phyloP scores from a whole-genome alignment of 2,329 filamentous ascomycete genomes.

The Aspergillus tamarii region DNA sequence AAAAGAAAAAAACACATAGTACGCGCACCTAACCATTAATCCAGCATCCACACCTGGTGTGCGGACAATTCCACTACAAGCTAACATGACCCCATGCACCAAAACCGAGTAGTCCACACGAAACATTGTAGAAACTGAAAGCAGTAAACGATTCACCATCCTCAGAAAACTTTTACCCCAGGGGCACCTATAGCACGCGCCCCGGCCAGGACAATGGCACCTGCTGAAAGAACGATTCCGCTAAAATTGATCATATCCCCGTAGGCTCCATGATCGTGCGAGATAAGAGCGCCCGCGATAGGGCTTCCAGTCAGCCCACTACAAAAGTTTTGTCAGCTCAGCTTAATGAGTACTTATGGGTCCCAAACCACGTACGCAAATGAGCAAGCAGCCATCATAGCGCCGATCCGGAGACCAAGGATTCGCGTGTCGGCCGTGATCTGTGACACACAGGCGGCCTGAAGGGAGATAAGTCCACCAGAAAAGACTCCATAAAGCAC shows the following conservation, averaged over 20 bases:
- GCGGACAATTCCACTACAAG: no score
- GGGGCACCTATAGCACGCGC: no score
- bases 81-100: no score
- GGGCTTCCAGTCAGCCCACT: background rate
- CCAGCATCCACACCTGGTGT: no score
- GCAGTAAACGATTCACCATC: no score
- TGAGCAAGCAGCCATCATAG: slow-evolving; percentile 4
- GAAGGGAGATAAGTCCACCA: slow-evolving; percentile 1
- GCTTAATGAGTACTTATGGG: no score
- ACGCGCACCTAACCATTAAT: no score
- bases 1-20: no score
- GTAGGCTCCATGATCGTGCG: background rate
- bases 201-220: background rate
- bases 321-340: background rate
- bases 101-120: no score
- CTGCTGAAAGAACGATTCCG: background rate
- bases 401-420: background rate
- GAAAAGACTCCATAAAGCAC: slow-evolving; percentile 5
- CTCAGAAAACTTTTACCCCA: no score
- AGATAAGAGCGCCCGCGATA: background rate
- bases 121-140: no score
- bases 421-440: background rate
- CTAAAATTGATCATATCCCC: background rate
- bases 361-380: background rate
- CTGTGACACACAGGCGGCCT: background rate